Evolutionary conservation across 345 rosid species (phyloP).

Genomic region (Isatis tinctoria): DNA sequence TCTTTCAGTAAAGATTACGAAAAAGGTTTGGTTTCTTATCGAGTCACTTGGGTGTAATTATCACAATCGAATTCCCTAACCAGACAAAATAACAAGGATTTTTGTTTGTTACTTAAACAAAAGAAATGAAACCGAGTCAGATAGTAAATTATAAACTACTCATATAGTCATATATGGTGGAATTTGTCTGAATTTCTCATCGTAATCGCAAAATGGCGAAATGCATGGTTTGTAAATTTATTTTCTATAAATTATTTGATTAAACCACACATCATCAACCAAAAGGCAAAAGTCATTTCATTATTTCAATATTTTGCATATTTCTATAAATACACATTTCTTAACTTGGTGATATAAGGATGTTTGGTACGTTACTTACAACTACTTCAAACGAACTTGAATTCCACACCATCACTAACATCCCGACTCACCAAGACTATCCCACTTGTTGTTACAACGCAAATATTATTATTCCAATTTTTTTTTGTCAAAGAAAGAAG

Average conservation of each 20-base stretch:
- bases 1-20: too few species aligned
- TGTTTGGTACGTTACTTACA: slow-evolving; percentile 16
- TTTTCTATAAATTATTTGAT: not conserved
- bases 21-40: too few species aligned
- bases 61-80: too few species aligned
- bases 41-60: too few species aligned
- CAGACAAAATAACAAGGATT: too few species aligned
- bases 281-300: not conserved
- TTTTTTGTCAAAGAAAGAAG: not conserved
- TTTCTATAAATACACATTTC: not conserved
- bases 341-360: not conserved
- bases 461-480: not conserved
- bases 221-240: not conserved
- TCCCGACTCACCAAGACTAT: not conserved
- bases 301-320: not conserved
- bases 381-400: slow-evolving; percentile 4
- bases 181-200: not conserved
- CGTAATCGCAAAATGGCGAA: not conserved
- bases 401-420: not conserved
- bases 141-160: not conserved
- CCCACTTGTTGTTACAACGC: slow-evolving; percentile 5
- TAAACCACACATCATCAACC: not conserved
- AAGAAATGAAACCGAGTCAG: too few species aligned
- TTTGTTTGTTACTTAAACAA: too few species aligned
- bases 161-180: not conserved